A percentile compares a stretch with the other conserved stretches of the same genome.
Conservation (phyloP, 768 basidiomycete species). For the Leccinellum luteum region DNA sequence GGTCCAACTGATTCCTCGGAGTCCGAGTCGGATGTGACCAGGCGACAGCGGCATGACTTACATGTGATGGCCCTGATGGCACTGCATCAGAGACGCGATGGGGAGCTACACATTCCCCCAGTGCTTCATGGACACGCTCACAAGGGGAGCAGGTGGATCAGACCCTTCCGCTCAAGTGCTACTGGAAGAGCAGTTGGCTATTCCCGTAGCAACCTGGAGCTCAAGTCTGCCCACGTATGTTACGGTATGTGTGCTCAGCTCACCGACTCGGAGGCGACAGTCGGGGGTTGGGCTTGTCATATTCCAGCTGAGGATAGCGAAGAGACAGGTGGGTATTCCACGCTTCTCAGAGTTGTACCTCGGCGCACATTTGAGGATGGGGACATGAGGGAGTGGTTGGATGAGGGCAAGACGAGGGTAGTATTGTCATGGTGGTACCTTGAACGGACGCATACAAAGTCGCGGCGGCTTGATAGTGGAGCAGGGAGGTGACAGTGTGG, state of each 20-base stretch:
- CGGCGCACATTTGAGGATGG: constrained; percentile 42
- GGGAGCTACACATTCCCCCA: constrained; percentile 41
- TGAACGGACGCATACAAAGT: constrained; percentile 9
- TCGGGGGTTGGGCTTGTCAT: constrained; percentile 41
- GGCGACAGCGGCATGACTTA: constrained; percentile 28
- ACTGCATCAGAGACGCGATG: constrained; percentile 50
- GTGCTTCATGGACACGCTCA: constrained; percentile 44
- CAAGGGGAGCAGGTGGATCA: background rate
- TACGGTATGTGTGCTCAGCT: constrained; percentile 28
- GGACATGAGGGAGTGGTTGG: constrained; percentile 46
- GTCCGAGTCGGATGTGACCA: constrained; percentile 21
- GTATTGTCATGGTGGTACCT: constrained; percentile 34
- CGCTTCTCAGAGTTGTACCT: constrained; percentile 42
- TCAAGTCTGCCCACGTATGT: constrained; percentile 34
- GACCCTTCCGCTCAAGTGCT: constrained; percentile 14
- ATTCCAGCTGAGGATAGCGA: constrained; percentile 30
- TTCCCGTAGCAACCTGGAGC: constrained; percentile 38
- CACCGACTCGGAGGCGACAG: no score
- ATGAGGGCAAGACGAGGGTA: constrained; percentile 40
- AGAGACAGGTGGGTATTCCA: constrained; percentile 31
- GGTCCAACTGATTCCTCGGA: background rate
- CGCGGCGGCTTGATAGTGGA: background rate
- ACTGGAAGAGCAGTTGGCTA: constrained; percentile 39
- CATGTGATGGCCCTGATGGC: constrained; percentile 46
- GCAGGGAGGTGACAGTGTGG: background rate